Percentiles rank a stretch among this genome's conserved stretches.
Conservation (phyloP, 495 filamentous ascomycete species). For the Penicillium subrubescens region DNA sequence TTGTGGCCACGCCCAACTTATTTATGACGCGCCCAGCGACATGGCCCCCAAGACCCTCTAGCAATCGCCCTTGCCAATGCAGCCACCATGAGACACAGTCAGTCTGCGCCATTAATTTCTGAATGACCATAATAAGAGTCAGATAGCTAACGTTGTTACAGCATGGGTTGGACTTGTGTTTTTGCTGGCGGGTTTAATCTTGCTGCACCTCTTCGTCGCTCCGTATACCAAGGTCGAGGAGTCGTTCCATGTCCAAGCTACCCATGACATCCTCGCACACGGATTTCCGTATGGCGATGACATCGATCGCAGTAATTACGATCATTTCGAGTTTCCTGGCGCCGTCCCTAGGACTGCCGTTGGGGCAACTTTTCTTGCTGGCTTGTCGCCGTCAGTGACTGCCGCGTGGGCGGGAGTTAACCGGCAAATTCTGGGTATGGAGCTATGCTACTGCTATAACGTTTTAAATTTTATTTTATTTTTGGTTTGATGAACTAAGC, state of each 20-base stretch:
- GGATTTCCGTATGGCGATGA: constrained; percentile 66
- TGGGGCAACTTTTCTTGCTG: constrained; percentile 74
- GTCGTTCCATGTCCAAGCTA: constrained; percentile 96
- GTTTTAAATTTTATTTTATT: background rate
- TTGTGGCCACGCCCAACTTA: no score
- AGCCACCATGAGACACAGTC: constrained; percentile 31
- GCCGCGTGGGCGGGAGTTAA: constrained; percentile 44
- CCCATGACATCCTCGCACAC: constrained; percentile 84
- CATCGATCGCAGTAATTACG: constrained; percentile 60
- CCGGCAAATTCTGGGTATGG: constrained; percentile 55
- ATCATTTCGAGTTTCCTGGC: constrained; percentile 90
- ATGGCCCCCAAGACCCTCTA: background rate
- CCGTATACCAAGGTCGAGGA: constrained; percentile 99
- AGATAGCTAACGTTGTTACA: constrained; percentile 10
- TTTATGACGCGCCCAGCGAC: no score
- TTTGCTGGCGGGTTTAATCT: constrained; percentile 66
- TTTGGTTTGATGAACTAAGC: background rate
- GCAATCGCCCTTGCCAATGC: constrained; percentile 11
- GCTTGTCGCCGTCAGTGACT: constrained; percentile 36
- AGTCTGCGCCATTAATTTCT: constrained; percentile 5
- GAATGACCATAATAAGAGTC: background rate
- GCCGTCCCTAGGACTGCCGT: constrained; percentile 89
- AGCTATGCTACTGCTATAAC: background rate
- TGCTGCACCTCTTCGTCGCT: constrained; percentile 74
- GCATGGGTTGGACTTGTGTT: constrained; percentile 30